Evolutionary conservation across 2,329 filamentous ascomycete species (phyloP).

Genomic region (Scedosporium dehoogii): DNA sequence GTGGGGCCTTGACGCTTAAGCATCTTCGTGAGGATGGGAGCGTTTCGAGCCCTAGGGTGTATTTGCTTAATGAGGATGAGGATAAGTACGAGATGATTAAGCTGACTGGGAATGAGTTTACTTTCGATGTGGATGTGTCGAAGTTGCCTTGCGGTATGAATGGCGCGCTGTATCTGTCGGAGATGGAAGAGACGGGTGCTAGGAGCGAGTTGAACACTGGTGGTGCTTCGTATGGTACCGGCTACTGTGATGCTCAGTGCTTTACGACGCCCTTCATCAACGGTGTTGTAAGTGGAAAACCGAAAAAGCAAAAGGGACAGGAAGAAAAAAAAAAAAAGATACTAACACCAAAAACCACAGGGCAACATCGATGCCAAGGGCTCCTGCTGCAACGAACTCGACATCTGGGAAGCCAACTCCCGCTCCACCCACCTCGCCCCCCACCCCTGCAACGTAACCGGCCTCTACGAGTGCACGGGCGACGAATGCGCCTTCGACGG

Average conservation of each 20-base stretch:
- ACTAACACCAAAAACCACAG: slow-evolving; percentile 15
- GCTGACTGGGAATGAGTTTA: slow-evolving; percentile 51
- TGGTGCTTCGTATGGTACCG: slow-evolving; percentile 51
- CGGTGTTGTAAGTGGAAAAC: slow-evolving; percentile 28
- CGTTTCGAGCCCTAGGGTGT: slow-evolving; percentile 36
- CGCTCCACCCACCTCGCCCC: slow-evolving; percentile 34
- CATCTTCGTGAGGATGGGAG: slow-evolving; percentile 15
- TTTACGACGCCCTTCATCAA: slow-evolving; percentile 39
- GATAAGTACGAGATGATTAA: slow-evolving; percentile 50
- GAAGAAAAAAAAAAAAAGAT: too few relatives aligned
- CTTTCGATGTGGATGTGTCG: slow-evolving; percentile 57
- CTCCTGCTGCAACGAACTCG: slow-evolving; percentile 44
- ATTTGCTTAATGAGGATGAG: slow-evolving; percentile 44
- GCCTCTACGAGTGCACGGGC: slow-evolving; percentile 34
- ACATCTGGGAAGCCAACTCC: slow-evolving; percentile 45
- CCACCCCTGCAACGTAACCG: slow-evolving; percentile 35
- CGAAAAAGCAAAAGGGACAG: neutral
- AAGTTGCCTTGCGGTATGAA: slow-evolving; percentile 58
- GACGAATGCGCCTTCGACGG: slow-evolving; percentile 26
- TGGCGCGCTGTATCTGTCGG: slow-evolving; percentile 52
- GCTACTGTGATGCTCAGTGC: slow-evolving; percentile 55
- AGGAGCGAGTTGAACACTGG: slow-evolving; percentile 41
- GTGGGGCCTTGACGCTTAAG: slow-evolving; percentile 20
- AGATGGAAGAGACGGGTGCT: slow-evolving; percentile 50
- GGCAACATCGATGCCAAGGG: slow-evolving; percentile 31